Base-by-base conservation (phyloP, 2,329 filamentous ascomycete genomes). In the Xenoacremonium recifei region DNA sequence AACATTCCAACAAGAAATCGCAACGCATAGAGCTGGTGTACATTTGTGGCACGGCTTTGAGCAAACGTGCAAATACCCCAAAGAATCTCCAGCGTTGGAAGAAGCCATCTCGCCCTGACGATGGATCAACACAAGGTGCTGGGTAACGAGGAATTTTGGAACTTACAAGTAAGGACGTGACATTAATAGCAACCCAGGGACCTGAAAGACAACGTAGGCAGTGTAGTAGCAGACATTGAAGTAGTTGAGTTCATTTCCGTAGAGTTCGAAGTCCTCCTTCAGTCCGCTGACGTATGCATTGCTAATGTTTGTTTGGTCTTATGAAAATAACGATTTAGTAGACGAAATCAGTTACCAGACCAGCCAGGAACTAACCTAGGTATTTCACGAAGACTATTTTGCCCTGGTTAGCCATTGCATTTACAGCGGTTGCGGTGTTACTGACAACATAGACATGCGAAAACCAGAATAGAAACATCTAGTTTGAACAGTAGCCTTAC, bases 241-340 rank as follows among this genome's bases (percentile, higher is more conserved):
- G 38, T 55, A 53, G 30, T 55, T 53, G 16, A 53, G 45, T 25
- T 68, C 57, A 35, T 68, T 67, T 6, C 60, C 63, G 4, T 58
- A 50, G 32, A 65, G 53, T 1, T 51, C 36, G 6, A 63, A 46
- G 23, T 63, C 60, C 34, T 62, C 56, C 9, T 64, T 59, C 60
- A 68, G 63, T 2, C 66, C 66, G 1, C 55, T 60, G 12, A 66
- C 62, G 29, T 67, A 68, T 13, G 66, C 66, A 50, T 61, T 62
- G 39, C 54, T 64, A 44, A 60, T 49, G 25, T 62, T 63, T 31
- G 45, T 47, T 30, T 54, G 51, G 13, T 49, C 51, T 29, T 44
- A n/a, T n/a, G n/a, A n/a, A n/a, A n/a, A n/a, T n/a, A n/a, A n/a
- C n/a, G n/a, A n/a, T n/a, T n/a, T n/a, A n/a, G n/a, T n/a, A n/a